These are phyloP conservation scores for Mycena floridula DNA, from an alignment of 768 basidiomycete genomes.

Conservation along the genomic window DNA sequence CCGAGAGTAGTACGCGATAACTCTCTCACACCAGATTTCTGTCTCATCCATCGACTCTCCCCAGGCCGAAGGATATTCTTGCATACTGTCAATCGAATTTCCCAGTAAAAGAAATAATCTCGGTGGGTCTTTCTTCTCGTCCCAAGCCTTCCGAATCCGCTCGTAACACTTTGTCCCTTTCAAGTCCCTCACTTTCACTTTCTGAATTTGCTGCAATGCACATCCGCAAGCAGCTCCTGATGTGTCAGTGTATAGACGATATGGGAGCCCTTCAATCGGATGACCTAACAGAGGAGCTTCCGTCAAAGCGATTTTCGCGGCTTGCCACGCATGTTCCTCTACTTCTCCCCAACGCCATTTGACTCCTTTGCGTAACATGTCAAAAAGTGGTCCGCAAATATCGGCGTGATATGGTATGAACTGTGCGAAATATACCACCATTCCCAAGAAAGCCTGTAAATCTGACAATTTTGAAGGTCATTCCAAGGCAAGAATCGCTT, in stretches of 20 bases:
- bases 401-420: not conserved
- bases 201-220: slow-evolving; percentile 12
- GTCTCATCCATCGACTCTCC: slow-evolving; percentile 8
- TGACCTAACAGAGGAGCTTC: slow-evolving; percentile 18
- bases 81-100: slow-evolving; percentile 1
- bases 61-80: not conserved
- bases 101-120: slow-evolving; percentile 5
- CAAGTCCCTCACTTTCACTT: slow-evolving; percentile 4
- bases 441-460: no score
- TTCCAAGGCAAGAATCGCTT: not conserved
- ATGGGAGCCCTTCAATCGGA: slow-evolving; percentile 12
- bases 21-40: slow-evolving; percentile 11
- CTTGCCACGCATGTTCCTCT: slow-evolving; percentile 1
- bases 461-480: not conserved
- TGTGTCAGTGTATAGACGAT: slow-evolving; percentile 21
- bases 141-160: slow-evolving; percentile 3
- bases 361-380: not conserved
- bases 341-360: not conserved
- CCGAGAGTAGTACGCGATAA: slow-evolving; percentile 16
- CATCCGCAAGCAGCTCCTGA: slow-evolving; percentile 4
- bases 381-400: not conserved
- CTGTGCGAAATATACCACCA: not conserved
- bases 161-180: slow-evolving; percentile 7
- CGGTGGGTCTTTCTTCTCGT: no score
- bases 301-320: slow-evolving; percentile 7